These are phyloP conservation scores for Anethum foeniculum DNA, from an alignment of 140 eudicot genomes.

Conservation along the genomic window DNA sequence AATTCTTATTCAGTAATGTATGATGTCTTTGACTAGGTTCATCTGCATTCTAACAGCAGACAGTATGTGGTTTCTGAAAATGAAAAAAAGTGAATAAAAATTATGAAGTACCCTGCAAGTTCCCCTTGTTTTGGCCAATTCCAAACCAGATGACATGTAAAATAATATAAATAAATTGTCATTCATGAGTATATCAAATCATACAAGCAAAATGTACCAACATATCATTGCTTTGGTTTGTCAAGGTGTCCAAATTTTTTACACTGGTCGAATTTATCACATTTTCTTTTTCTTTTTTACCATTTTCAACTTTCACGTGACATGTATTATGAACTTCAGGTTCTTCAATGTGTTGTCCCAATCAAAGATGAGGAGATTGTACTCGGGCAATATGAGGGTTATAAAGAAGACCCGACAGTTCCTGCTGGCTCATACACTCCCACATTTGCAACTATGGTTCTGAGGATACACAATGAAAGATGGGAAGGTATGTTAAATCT, in stretches of 20 bases:
- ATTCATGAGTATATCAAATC: not conserved
- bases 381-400: conserved; percentile 92
- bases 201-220: not conserved
- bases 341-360: conserved; percentile 77
- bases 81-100: not conserved
- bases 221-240: not conserved
- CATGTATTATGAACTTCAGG: conserved; percentile 29
- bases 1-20: not conserved
- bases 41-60: not conserved
- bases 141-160: not conserved
- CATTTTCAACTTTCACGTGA: not conserved
- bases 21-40: not conserved
- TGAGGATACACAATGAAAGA: conserved; percentile 88
- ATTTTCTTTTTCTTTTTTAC: not conserved
- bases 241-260: not conserved
- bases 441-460: conserved; percentile 78
- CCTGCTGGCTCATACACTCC: conserved; percentile 90
- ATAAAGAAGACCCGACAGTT: conserved; percentile 85
- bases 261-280: not conserved
- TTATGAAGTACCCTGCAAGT: not conserved
- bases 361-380: conserved; percentile 85
- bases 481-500: conserved; percentile 74
- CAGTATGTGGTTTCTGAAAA: not conserved
- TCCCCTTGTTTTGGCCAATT: not conserved
- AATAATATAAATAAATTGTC: not conserved